These are phyloP conservation scores for Magnolia sinica DNA, from an alignment of 164 flowering plant genomes.

Conservation along the genomic window DNA sequence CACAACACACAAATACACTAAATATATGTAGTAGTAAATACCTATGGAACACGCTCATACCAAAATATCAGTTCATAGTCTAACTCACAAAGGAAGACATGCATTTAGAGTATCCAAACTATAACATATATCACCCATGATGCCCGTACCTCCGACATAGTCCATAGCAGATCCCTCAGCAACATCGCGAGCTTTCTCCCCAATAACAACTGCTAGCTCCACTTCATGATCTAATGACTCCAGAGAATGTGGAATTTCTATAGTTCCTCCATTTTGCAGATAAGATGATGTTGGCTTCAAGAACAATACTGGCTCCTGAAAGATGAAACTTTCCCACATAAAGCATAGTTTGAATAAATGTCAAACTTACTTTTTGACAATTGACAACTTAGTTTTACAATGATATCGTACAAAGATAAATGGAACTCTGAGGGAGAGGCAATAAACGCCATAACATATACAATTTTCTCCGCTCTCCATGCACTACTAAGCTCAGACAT, in stretches of 20 bases:
- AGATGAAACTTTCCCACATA: not conserved
- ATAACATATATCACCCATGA: not conserved
- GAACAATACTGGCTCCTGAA: constrained; percentile 90
- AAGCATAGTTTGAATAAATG: too few relatives aligned
- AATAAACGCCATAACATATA: too few relatives aligned
- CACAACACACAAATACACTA: too few relatives aligned
- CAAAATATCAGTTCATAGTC: too few relatives aligned
- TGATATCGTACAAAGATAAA: not conserved
- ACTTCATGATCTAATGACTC: constrained; percentile 80
- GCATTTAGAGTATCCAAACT: not conserved
- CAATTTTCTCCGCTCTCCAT: too few relatives aligned
- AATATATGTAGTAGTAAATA: too few relatives aligned
- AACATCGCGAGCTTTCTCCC: constrained; percentile 79
- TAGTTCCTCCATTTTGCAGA: constrained; percentile 79
- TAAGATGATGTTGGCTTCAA: constrained; percentile 95
- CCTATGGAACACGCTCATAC: too few relatives aligned
- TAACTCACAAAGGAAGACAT: too few relatives aligned
- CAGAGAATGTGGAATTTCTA: constrained; percentile 71
- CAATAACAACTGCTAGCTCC: constrained; percentile 87
- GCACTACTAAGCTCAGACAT: too few relatives aligned
- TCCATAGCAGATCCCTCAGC: constrained; percentile 81
- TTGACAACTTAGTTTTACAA: not conserved
- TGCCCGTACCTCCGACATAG: constrained; percentile 66
- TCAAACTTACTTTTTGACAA: not conserved
- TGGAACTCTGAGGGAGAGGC: not conserved